Evolutionary conservation across 352 stramenopile genomes (phyloP).

Genomic region (Phytophthora citricola): DNA sequence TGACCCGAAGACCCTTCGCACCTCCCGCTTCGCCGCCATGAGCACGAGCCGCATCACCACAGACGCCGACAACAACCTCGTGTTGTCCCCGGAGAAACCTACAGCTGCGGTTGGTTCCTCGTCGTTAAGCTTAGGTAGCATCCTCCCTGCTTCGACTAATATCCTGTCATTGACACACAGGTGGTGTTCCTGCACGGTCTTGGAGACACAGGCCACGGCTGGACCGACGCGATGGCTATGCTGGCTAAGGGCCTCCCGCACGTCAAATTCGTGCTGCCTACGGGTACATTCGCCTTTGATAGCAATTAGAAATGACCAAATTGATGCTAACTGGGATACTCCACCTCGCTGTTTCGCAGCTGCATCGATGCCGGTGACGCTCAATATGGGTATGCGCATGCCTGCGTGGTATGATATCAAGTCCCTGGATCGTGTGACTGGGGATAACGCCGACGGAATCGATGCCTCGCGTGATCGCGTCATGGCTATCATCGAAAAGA

Average conservation of each 20-base stretch:
- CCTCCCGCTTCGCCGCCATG: constrained; percentile 13
- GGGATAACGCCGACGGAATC: constrained; percentile 91
- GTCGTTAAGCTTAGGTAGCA: no score
- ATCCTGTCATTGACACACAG: constrained; percentile 13
- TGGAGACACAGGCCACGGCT: constrained; percentile 92
- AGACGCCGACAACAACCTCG: constrained; percentile 46
- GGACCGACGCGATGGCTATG: constrained; percentile 67
- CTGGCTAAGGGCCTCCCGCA: constrained; percentile 66
- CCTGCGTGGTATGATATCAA: constrained; percentile 96
- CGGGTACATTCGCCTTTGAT: constrained; percentile 34
- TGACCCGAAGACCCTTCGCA: constrained; percentile 12
- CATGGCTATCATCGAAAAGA: constrained; percentile 84
- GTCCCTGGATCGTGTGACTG: constrained; percentile 85
- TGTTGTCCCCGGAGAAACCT: constrained; percentile 40
- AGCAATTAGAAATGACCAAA: neutral
- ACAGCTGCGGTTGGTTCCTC: constrained; percentile 35
- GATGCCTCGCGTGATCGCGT: constrained; percentile 79
- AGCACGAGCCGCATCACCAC: constrained; percentile 36
- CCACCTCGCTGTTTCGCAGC: constrained; percentile 42
- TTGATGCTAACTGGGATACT: constrained; percentile 5
- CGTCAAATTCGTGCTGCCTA: constrained; percentile 83
- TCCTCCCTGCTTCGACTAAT: no score
- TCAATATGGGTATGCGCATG: constrained; percentile 96
- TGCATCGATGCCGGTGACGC: constrained; percentile 89
- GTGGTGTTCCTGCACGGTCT: constrained; percentile 92